Conservation (phyloP, 2,329 filamentous ascomycete species). For the Fusarium chlamydosporum region DNA sequence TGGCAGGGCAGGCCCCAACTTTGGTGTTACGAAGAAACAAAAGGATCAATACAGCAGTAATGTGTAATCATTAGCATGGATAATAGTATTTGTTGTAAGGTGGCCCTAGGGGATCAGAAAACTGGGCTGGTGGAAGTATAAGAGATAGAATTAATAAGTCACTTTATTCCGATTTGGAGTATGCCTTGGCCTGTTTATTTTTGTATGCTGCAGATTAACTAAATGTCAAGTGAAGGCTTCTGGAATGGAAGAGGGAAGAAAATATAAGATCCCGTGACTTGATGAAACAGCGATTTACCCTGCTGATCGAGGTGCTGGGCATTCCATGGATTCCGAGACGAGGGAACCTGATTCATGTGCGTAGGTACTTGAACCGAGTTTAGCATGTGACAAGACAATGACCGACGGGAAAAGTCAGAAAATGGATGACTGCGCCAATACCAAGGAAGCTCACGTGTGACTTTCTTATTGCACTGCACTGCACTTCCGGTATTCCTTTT, state of each 20-base stretch:
- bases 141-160: too few relatives aligned
- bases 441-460: conserved; percentile 45
- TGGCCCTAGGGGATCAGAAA: too few relatives aligned
- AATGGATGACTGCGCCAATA: conserved; percentile 42
- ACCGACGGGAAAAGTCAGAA: conserved; percentile 33
- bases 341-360: conserved; percentile 32
- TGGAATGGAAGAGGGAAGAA: background rate
- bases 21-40: too few relatives aligned
- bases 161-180: too few relatives aligned
- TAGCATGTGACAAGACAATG: conserved; percentile 47
- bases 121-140: too few relatives aligned
- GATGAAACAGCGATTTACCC: conserved; percentile 17
- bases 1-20: too few relatives aligned
- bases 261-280: conserved; percentile 5
- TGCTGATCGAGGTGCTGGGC: conserved; percentile 16
- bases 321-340: conserved; percentile 26
- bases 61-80: too few relatives aligned
- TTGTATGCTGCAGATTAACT: too few relatives aligned
- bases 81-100: too few relatives aligned
- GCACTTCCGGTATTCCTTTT: background rate
- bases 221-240: too few relatives aligned
- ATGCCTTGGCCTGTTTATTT: too few relatives aligned
- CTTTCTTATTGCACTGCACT: conserved; percentile 1
- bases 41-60: too few relatives aligned
- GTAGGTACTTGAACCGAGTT: conserved; percentile 23